Percentiles rank a stretch among this genome's conserved stretches.
Evolutionary conservation across 805 yeast species (phyloP).

Genomic region (Candida caryicola): DNA sequence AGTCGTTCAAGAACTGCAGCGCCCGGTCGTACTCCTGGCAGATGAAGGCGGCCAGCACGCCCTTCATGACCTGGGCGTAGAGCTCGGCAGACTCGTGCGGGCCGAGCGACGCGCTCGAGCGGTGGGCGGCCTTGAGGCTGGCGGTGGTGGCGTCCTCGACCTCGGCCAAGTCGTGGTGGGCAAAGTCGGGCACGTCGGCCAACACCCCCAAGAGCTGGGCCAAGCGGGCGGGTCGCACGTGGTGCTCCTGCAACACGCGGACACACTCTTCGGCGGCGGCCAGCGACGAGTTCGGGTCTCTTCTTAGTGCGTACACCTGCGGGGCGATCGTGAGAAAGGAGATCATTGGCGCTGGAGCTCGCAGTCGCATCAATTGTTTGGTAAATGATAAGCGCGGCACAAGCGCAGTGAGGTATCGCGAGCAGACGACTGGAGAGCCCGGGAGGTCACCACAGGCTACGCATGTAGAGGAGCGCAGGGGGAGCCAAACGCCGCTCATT

Average conservation of each 20-base stretch:
- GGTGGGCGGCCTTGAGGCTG: not conserved
- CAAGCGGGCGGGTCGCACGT: not conserved
- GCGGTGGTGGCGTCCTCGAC: not conserved
- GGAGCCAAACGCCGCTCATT: too few relatives aligned
- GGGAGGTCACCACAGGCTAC: too few relatives aligned
- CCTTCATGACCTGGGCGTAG: conserved; percentile 6
- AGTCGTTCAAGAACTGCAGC: conserved; percentile 15
- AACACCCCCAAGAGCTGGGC: not conserved
- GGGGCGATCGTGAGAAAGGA: not conserved
- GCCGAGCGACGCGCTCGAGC: not conserved
- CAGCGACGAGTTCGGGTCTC: not conserved
- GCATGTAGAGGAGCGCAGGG: too few relatives aligned
- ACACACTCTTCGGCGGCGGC: not conserved
- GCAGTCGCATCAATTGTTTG: too few relatives aligned
- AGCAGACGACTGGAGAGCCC: too few relatives aligned
- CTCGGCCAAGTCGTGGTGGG: not conserved
- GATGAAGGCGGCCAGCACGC: conserved; percentile 11
- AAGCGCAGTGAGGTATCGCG: too few relatives aligned
- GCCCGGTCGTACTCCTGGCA: conserved; percentile 19
- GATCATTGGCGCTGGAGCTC: too few relatives aligned
- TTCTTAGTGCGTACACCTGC: not conserved
- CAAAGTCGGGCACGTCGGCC: not conserved
- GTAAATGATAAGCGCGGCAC: too few relatives aligned
- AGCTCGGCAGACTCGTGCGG: not conserved
- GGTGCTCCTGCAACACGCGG: not conserved